Base-by-base conservation (phyloP, 2,329 filamentous ascomycete genomes). In the Colletotrichum acutatum region DNA sequence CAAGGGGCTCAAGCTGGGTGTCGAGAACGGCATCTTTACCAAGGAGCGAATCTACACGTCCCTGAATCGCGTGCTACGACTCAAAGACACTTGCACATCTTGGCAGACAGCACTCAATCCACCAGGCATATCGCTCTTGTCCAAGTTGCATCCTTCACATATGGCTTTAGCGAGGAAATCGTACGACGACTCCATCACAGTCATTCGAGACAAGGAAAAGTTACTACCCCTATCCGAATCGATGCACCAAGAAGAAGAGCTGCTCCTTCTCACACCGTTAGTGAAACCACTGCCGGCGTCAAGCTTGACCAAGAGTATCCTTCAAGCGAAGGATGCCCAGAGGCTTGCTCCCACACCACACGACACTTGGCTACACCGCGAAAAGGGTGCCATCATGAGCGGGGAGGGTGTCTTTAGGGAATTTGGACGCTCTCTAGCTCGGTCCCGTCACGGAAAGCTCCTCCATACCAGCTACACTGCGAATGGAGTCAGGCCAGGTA, bases 391-490 rank as follows among this genome's bases (percentile, higher is more conserved):
- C 75, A 88, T 98, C 24, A 95, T 98, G 92, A 98, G 94, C 76
- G 96, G 96, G 32, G 96, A 98, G 83, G 92, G 94, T 34, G 95
- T 98, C 0, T 98, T 98, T 78, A 89, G 95, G 77, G 95, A 98
- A 79, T 88, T 98, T 28, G 96, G 96, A 1, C 90, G 94, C 77
- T 94, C 94, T 7, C 85, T 98, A n/a, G 95, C 96, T 12, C 89
- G 96, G 65, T 93, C 95, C 75, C 88, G 95, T 26, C 95, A 94
- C 76, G 95, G 95, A 24, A 94, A 97, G 78, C 90, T 98, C 6
- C 85, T 98, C 19, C 95, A 98, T 81, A 98, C 96, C 1, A 98
- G 95, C 14, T 98, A 98, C 79, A 98, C 96, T 0, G 94, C 95
- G 1, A 97, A 98, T 77, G 95, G 95, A 16, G 92, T 98, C 3